Evolutionary conservation across 2,329 filamentous ascomycete genomes (phyloP).

Genomic region (Trichoderma semiorbis): DNA sequence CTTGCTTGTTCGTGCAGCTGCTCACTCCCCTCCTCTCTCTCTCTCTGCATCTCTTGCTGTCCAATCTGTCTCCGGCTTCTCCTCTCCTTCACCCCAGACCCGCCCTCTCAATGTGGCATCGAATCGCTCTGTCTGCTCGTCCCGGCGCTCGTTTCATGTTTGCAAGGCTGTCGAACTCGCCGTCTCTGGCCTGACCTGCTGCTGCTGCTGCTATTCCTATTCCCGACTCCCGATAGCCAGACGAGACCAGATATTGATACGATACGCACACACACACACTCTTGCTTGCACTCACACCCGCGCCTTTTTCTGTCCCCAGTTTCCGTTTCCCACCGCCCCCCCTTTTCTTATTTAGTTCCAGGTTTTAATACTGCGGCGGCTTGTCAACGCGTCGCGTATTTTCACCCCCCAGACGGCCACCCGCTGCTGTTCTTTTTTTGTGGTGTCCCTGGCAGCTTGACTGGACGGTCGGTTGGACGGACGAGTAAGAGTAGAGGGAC

Average conservation of each 20-base stretch:
- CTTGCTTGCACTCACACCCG: not conserved
- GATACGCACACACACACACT: not conserved
- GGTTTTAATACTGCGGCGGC: conserved; percentile 20
- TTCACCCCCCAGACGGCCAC: conserved; percentile 15
- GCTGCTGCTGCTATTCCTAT: conserved; percentile 16
- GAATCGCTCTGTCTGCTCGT: conserved; percentile 22
- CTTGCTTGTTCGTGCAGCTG: conserved; percentile 5
- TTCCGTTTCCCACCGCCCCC: conserved; percentile 21
- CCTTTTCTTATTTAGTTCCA: conserved; percentile 18
- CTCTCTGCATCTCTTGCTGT: not conserved
- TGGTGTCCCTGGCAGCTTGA: conserved; percentile 21
- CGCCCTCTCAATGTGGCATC: conserved; percentile 31
- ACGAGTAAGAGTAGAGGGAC: conserved; percentile 19
- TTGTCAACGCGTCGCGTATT: conserved; percentile 35
- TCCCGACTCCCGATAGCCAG: conserved; percentile 19
- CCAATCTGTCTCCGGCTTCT: conserved; percentile 9
- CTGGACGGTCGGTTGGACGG: conserved; percentile 18
- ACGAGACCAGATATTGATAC: conserved; percentile 20
- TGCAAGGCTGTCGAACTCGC: conserved; percentile 28
- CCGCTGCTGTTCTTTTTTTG: not conserved
- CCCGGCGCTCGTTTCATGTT: conserved; percentile 28
- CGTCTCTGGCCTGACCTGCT: not conserved
- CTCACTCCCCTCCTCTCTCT: conserved; percentile 10
- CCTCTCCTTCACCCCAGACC: conserved; percentile 14
- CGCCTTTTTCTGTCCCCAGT: conserved; percentile 11